phyloP scores from a whole-genome alignment of 352 stramenopile species.

The Phytophthora meadii region DNA sequence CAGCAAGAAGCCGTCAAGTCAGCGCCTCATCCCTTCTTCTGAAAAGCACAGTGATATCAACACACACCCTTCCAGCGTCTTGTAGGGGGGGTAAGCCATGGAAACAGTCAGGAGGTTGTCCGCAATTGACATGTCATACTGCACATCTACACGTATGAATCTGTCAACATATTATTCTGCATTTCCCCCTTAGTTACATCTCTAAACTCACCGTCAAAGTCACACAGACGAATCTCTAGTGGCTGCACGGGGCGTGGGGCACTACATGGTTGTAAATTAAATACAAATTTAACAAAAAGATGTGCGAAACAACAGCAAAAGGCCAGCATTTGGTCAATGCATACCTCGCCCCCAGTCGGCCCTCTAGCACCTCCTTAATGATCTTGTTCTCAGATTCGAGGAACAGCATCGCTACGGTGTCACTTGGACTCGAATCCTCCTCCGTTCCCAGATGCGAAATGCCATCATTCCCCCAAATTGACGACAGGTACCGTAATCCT shows the following conservation, averaged over 20 bases:
- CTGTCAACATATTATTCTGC: conserved; percentile 7
- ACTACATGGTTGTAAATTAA: conserved; percentile 36
- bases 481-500: conserved; percentile 16
- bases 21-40: neutral
- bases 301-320: neutral
- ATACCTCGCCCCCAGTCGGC: conserved; percentile 73
- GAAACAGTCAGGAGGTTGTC: conserved; percentile 74
- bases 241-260: conserved; percentile 77
- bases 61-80: conserved; percentile 64
- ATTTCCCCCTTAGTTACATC: neutral
- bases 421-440: conserved; percentile 8
- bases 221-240: conserved; percentile 81
- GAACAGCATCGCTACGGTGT: conserved; percentile 67
- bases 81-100: conserved; percentile 82
- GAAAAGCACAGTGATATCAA: neutral
- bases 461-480: conserved; percentile 21
- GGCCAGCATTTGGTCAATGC: neutral
- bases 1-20: conserved; percentile 9
- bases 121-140: conserved; percentile 84
- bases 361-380: conserved; percentile 84
- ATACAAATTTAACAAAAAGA: conserved; percentile 1
- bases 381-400: conserved; percentile 91
- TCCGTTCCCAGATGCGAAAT: conserved; percentile 37
- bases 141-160: conserved; percentile 58
- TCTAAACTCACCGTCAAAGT: conserved; percentile 79